Evolutionary conservation across 2,329 filamentous ascomycete species (phyloP).

Genomic region (Phyllosticta citrichinensis): DNA sequence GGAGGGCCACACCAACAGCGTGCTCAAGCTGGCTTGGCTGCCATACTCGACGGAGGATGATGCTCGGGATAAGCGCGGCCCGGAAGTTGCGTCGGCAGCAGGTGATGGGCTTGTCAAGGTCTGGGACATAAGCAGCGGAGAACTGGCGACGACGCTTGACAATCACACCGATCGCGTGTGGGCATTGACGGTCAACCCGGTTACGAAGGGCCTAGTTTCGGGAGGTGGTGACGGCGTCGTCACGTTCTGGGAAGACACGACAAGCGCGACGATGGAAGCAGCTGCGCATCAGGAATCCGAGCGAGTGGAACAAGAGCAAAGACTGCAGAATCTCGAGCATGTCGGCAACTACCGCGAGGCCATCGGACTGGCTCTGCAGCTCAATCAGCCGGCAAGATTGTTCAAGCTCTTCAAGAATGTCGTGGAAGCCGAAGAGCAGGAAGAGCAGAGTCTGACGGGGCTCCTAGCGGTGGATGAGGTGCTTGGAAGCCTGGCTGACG

Average conservation of each 20-base stretch:
- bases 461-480: conserved; percentile 68
- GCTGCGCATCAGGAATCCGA: conserved; percentile 64
- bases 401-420: conserved; percentile 77
- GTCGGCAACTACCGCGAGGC: conserved; percentile 83
- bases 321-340: conserved; percentile 85
- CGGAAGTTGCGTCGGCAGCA: conserved; percentile 75
- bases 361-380: conserved; percentile 79
- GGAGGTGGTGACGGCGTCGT: conserved; percentile 87
- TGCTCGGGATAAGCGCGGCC: conserved; percentile 43
- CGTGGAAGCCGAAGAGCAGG: conserved; percentile 51
- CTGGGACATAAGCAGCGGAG: conserved; percentile 81
- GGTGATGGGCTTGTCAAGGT: conserved; percentile 94
- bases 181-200: conserved; percentile 63
- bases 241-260: conserved; percentile 93
- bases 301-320: conserved; percentile 87
- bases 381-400: conserved; percentile 86
- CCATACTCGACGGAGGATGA: conserved; percentile 35
- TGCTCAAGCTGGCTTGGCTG: conserved; percentile 89
- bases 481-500: conserved; percentile 64
- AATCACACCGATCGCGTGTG: conserved; percentile 96
- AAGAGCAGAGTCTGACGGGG: conserved; percentile 55
- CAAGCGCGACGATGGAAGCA: conserved; percentile 64
- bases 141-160: conserved; percentile 81
- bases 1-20: conserved; percentile 91
- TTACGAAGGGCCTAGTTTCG: conserved; percentile 66